Evolutionary conservation across 2,329 filamentous ascomycete species (phyloP).

Genomic region (Alternaria longipes): DNA sequence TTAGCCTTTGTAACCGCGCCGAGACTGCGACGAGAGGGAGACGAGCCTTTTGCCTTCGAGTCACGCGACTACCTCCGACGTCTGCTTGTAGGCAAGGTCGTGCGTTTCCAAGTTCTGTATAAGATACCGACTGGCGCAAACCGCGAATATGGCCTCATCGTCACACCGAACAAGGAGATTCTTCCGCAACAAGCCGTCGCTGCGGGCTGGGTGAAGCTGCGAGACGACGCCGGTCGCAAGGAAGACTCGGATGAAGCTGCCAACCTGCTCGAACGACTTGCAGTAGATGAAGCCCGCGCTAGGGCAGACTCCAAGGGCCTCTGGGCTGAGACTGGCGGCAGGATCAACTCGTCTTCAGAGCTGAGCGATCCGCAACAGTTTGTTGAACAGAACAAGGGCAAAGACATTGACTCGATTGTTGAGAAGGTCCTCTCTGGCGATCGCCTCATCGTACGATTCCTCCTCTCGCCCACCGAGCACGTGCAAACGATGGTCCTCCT

Average conservation of each 20-base stretch:
- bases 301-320: conserved; percentile 81
- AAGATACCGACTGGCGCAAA: conserved; percentile 79
- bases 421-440: conserved; percentile 93
- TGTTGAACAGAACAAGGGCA: conserved; percentile 83
- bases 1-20: conserved; percentile 93
- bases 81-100: conserved; percentile 82
- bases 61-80: conserved; percentile 92
- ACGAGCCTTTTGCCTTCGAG: conserved; percentile 92
- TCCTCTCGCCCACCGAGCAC: conserved; percentile 84
- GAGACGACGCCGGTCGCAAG: conserved; percentile 91
- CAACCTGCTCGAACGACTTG: conserved; percentile 78
- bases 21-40: conserved; percentile 84
- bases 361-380: conserved; percentile 78
- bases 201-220: conserved; percentile 90
- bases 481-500: conserved; percentile 87
- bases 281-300: conserved; percentile 78
- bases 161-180: conserved; percentile 72
- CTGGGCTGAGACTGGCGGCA: conserved; percentile 72
- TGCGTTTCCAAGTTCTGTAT: conserved; percentile 88
- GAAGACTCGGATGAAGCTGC: conserved; percentile 81
- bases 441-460: conserved; percentile 82
- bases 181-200: conserved; percentile 85
- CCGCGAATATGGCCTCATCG: conserved; percentile 86
- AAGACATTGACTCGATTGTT: conserved; percentile 80
- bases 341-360: conserved; percentile 83